These are phyloP conservation scores for Anthoceros angustus DNA, from an alignment of 225 moss, liverwort and hornwort genomes.

Conservation along the genomic window DNA sequence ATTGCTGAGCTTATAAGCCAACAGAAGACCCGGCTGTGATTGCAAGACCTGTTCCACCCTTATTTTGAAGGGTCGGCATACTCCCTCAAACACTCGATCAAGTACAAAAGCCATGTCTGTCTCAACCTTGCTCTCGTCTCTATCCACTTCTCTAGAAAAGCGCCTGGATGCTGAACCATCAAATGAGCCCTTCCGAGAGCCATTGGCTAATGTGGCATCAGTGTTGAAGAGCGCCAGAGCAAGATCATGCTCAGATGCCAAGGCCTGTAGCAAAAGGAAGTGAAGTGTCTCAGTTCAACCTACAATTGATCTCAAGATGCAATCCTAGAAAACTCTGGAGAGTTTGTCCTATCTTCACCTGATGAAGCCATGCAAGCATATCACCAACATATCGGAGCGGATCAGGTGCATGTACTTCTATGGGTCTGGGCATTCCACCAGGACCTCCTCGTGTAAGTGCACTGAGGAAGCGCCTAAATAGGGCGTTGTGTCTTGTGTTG, in stretches of 20 bases:
- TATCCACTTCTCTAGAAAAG: slow-evolving; percentile 42
- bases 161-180: slow-evolving; percentile 28
- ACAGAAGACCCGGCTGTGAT: slow-evolving; percentile 75
- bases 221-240: slow-evolving; percentile 87
- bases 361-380: slow-evolving; percentile 99
- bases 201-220: slow-evolving; percentile 19
- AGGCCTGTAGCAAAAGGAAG: slow-evolving; percentile 24
- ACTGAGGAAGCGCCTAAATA: slow-evolving; percentile 88
- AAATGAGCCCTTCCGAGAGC: not conserved
- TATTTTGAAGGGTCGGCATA: slow-evolving; percentile 94
- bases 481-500: slow-evolving; percentile 91
- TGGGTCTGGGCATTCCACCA: slow-evolving; percentile 98
- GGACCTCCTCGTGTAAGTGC: slow-evolving; percentile 96
- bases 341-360: slow-evolving; percentile 15
- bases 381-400: slow-evolving; percentile 97
- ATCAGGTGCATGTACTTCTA: slow-evolving; percentile 98
- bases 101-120: slow-evolving; percentile 82
- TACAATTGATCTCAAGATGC: not conserved
- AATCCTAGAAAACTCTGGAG: not conserved
- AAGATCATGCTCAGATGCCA: slow-evolving; percentile 91
- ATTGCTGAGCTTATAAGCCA: slow-evolving; percentile 90
- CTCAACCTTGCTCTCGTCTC: slow-evolving; percentile 64
- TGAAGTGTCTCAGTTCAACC: not conserved
- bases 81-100: slow-evolving; percentile 91
- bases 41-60: slow-evolving; percentile 98